phyloP scores from a whole-genome alignment of 148 eudicot genomes.

The Mesembryanthemum crystallinum region DNA sequence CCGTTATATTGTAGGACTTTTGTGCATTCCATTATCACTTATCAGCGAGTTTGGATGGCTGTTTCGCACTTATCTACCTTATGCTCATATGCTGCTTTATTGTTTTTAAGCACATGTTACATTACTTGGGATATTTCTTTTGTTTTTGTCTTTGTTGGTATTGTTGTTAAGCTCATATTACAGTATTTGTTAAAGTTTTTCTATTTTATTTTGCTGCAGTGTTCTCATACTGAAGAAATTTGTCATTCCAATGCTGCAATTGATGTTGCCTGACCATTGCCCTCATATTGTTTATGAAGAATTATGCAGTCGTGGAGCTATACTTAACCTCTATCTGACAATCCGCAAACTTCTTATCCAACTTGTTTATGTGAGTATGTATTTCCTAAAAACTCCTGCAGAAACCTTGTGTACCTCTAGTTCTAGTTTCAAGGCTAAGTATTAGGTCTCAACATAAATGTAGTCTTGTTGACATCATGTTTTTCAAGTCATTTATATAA shows the following conservation, averaged over 20 bases:
- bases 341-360: conserved; percentile 58
- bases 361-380: conserved; percentile 63
- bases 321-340: conserved; percentile 46
- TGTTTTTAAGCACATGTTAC: too few relatives aligned
- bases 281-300: conserved; percentile 37
- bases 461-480: neutral
- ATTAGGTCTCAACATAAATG: neutral
- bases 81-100: neutral
- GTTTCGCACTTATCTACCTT: neutral
- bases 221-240: conserved; percentile 61
- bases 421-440: neutral
- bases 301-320: conserved; percentile 42
- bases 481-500: too few relatives aligned
- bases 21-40: too few relatives aligned
- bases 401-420: neutral
- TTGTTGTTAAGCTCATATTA: conserved; percentile 9
- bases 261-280: conserved; percentile 84
- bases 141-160: too few relatives aligned
- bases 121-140: too few relatives aligned
- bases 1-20: too few relatives aligned
- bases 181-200: conserved; percentile 4
- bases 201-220: conserved; percentile 49
- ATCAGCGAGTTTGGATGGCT: neutral
- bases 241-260: conserved; percentile 60
- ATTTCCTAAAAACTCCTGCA: neutral